Percentiles rank a stretch among this genome's conserved stretches.
Evolutionary conservation across 345 rosid species (phyloP).

Genomic region (Ceriops tagal): DNA sequence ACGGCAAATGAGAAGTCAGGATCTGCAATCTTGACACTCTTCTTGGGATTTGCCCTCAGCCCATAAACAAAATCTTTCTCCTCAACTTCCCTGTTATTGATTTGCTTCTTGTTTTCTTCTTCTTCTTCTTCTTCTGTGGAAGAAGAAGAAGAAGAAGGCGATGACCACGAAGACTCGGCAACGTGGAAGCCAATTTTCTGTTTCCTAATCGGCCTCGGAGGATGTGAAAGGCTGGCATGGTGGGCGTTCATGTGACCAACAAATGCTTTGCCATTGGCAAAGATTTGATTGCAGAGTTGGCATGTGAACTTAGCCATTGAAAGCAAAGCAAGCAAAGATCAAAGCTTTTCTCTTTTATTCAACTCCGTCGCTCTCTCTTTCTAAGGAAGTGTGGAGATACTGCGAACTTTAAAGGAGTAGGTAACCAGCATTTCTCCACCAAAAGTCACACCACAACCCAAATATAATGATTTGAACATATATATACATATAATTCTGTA

Average conservation of each 20-base stretch:
- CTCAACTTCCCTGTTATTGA: slow-evolving; percentile 12
- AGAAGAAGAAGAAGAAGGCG: slow-evolving; percentile 11
- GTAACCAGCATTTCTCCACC: slow-evolving; percentile 40
- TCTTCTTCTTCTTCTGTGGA: slow-evolving; percentile 9
- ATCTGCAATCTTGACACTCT: slow-evolving; percentile 31
- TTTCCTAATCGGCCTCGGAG: slow-evolving; percentile 1
- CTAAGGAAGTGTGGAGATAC: slow-evolving; percentile 8
- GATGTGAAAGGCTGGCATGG: slow-evolving; percentile 17
- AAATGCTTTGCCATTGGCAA: slow-evolving; percentile 29
- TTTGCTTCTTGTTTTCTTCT: slow-evolving; percentile 5
- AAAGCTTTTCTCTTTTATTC: not conserved
- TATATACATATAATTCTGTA: not conserved
- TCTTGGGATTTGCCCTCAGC: slow-evolving; percentile 36
- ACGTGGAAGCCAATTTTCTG: slow-evolving; percentile 12
- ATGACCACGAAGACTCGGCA: slow-evolving; percentile 8
- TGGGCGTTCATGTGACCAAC: slow-evolving; percentile 39
- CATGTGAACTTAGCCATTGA: slow-evolving; percentile 29
- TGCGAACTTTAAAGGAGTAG: slow-evolving; percentile 36
- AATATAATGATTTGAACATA: slow-evolving; percentile 11
- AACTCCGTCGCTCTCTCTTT: not conserved
- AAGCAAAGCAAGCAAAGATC: slow-evolving; percentile 12
- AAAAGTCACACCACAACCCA: slow-evolving; percentile 32
- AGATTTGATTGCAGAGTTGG: slow-evolving; percentile 32
- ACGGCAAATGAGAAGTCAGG: slow-evolving; percentile 33
- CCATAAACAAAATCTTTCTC: slow-evolving; percentile 22